Conservation (phyloP, 2,329 filamentous ascomycete genomes). For the Penicillium sp. region DNA sequence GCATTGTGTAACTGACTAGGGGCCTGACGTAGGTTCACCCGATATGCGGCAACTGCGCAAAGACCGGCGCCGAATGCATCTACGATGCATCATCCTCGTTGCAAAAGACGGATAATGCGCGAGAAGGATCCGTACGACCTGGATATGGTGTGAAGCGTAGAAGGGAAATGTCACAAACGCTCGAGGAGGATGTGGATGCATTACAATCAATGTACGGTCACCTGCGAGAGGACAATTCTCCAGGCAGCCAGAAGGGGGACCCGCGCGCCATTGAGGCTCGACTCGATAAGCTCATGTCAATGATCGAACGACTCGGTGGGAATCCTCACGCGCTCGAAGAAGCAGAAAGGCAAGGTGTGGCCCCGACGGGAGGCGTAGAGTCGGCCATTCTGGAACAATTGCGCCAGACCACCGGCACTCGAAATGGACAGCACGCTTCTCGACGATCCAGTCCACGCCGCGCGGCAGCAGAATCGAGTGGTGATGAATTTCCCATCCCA, state of each 20-base stretch:
- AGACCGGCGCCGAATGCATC: slow-evolving; percentile 46
- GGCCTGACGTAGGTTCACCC: slow-evolving; percentile 43
- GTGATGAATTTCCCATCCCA: slow-evolving; percentile 48
- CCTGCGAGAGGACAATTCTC: slow-evolving; percentile 28
- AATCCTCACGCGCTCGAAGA: slow-evolving; percentile 33
- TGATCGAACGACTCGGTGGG: slow-evolving; percentile 48
- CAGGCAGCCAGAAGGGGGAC: slow-evolving; percentile 29
- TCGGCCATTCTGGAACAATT: slow-evolving; percentile 20
- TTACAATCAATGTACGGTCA: slow-evolving; percentile 36
- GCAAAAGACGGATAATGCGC: slow-evolving; percentile 27
- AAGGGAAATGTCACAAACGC: slow-evolving; percentile 30
- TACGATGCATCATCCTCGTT: slow-evolving; percentile 41
- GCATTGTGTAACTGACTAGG: not conserved
- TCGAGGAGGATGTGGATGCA: slow-evolving; percentile 37
- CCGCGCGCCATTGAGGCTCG: slow-evolving; percentile 47
- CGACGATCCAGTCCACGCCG: slow-evolving; percentile 38
- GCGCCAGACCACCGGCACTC: slow-evolving; percentile 17
- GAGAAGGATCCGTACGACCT: slow-evolving; percentile 15
- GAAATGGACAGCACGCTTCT: slow-evolving; percentile 22
- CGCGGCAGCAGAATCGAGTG: slow-evolving; percentile 33
- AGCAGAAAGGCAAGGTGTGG: slow-evolving; percentile 23
- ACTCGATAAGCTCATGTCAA: slow-evolving; percentile 46
- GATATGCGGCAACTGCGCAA: slow-evolving; percentile 49
- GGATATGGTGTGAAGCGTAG: slow-evolving; percentile 40
- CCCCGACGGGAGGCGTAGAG: slow-evolving; percentile 22